These are phyloP conservation scores for Rhodosporidiobolus odoratus DNA, from an alignment of 768 basidiomycete species.

Conservation along the genomic window DNA sequence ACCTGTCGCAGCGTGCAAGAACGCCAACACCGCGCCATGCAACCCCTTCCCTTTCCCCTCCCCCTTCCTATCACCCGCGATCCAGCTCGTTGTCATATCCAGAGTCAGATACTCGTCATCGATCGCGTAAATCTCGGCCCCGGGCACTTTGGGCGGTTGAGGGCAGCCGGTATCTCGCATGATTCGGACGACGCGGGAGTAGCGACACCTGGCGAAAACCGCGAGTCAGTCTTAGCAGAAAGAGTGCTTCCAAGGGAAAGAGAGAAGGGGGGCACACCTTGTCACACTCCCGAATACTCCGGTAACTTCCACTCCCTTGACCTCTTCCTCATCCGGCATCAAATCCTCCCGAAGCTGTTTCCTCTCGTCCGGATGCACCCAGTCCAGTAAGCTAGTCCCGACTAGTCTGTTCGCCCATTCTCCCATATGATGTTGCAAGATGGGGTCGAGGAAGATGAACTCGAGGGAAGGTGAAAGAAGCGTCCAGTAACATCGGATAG, in stretches of 20 bases:
- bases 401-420: slow-evolving; percentile 19
- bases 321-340: slow-evolving; percentile 18
- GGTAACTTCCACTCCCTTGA: slow-evolving; percentile 21
- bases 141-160: slow-evolving; percentile 7
- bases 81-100: slow-evolving; percentile 36
- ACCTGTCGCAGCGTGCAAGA: slow-evolving; percentile 38
- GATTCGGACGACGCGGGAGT: slow-evolving; percentile 29
- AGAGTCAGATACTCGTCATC: slow-evolving; percentile 28
- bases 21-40: slow-evolving; percentile 38
- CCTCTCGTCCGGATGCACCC: slow-evolving; percentile 41
- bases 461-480: slow-evolving; percentile 39
- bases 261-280: slow-evolving; percentile 22
- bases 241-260: background rate
- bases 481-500: slow-evolving; percentile 42
- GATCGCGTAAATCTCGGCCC: slow-evolving; percentile 13
- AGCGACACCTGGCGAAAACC: slow-evolving; percentile 30
- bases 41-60: background rate
- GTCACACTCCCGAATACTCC: slow-evolving; percentile 43
- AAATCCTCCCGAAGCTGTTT: slow-evolving; percentile 23
- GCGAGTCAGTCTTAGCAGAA: background rate
- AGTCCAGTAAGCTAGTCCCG: slow-evolving; percentile 38
- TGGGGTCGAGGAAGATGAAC: slow-evolving; percentile 40
- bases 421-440: slow-evolving; percentile 33
- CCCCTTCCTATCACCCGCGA: slow-evolving; percentile 22
- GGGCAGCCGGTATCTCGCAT: slow-evolving; percentile 26